Conservation (phyloP, 2,329 filamentous ascomycete genomes). For the Trichoderma asperellum region DNA sequence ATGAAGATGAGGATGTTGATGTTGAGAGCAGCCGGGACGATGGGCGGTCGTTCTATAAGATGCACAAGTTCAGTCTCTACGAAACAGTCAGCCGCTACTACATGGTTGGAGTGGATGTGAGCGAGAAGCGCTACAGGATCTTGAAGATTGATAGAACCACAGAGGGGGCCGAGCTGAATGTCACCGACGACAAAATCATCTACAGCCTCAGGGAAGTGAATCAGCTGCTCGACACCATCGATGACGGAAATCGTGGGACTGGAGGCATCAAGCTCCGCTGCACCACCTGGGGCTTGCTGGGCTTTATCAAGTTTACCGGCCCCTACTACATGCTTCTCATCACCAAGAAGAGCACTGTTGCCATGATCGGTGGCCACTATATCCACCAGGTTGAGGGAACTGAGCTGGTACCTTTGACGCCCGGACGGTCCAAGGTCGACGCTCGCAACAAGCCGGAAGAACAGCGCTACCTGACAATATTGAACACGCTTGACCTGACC, state of each 20-base stretch:
- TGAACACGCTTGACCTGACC: constrained; percentile 88
- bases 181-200: constrained; percentile 92
- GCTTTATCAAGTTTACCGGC: constrained; percentile 94
- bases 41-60: constrained; percentile 58
- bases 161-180: constrained; percentile 73
- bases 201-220: constrained; percentile 93
- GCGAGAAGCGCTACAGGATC: constrained; percentile 86
- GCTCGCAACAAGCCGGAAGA: constrained; percentile 77
- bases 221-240: constrained; percentile 88
- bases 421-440: constrained; percentile 75
- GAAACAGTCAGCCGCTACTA: constrained; percentile 94
- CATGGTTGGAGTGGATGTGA: constrained; percentile 88
- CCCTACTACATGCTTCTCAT: constrained; percentile 97
- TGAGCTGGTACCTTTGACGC: constrained; percentile 84
- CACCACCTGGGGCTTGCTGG: constrained; percentile 89
- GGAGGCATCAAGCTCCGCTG: constrained; percentile 89
- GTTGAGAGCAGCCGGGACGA: constrained; percentile 3
- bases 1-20: constrained; percentile 37
- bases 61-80: constrained; percentile 98
- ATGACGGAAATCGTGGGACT: constrained; percentile 89
- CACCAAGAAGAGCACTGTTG: constrained; percentile 93
- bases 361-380: constrained; percentile 94
- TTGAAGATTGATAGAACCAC: constrained; percentile 92
- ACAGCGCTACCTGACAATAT: constrained; percentile 81
- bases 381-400: constrained; percentile 95